Conservation (phyloP, 306 rosid species). For the Glycine tomentella region DNA sequence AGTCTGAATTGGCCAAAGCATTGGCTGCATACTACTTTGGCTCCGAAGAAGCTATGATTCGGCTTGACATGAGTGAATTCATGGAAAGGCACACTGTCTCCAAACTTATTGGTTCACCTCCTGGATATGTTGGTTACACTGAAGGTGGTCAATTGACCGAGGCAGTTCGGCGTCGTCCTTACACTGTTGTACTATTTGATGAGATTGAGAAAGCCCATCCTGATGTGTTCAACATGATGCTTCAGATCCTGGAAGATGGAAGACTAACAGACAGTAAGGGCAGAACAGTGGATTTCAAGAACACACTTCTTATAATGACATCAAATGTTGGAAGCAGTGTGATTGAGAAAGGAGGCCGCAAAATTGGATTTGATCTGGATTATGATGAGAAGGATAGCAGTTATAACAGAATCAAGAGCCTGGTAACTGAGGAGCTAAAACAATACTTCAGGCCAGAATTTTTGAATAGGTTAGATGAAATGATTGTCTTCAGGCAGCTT, state of each 20-base stretch:
- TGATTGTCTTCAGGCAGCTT: conserved; percentile 96
- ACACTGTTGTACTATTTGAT: conserved; percentile 93
- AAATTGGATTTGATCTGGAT: conserved; percentile 87
- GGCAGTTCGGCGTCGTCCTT: conserved; percentile 98
- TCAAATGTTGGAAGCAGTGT: conserved; percentile 98
- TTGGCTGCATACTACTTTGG: conserved; percentile 98
- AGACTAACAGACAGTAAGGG: conserved; percentile 96
- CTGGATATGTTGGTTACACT: conserved; percentile 97
- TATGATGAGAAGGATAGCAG: conserved; percentile 96
- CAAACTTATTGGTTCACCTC: conserved; percentile 97
- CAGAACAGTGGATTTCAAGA: conserved; percentile 94
- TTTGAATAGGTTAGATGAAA: conserved; percentile 91
- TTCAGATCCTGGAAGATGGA: conserved; percentile 96
- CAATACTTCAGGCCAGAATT: conserved; percentile 96
- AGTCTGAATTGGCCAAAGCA: conserved; percentile 96
- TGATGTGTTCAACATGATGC: conserved; percentile 99
- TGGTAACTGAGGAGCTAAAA: conserved; percentile 94
- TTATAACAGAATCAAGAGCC: conserved; percentile 88
- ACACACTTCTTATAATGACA: conserved; percentile 94
- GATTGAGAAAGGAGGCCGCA: conserved; percentile 94
- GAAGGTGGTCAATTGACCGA: conserved; percentile 99
- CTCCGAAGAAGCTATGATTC: conserved; percentile 97
- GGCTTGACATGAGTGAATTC: conserved; percentile 99
- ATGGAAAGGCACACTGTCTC: conserved; percentile 99
- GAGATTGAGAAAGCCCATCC: conserved; percentile 99